phyloP scores from a whole-genome alignment of 106 monocot species.

The Vanilla planifolia region DNA sequence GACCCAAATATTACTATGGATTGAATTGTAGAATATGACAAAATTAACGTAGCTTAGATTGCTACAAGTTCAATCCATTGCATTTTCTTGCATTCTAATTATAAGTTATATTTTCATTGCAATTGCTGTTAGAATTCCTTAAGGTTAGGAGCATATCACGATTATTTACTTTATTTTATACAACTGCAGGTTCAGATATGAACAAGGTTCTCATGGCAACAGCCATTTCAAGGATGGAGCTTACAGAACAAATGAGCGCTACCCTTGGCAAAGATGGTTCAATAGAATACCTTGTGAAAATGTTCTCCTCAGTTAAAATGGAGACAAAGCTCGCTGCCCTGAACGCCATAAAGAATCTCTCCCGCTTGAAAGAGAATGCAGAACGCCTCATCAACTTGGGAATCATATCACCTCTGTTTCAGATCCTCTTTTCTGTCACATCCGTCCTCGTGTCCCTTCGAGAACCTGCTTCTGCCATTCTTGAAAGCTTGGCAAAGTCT shows the following conservation, averaged over 20 bases:
- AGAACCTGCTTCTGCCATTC: slow-evolving; percentile 72
- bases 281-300: slow-evolving; percentile 54
- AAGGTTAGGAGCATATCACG: too few relatives aligned
- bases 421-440: slow-evolving; percentile 82
- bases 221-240: slow-evolving; percentile 62
- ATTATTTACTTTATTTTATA: too few relatives aligned
- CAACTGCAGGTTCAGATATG: slow-evolving; percentile 76
- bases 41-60: too few relatives aligned
- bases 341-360: slow-evolving; percentile 60
- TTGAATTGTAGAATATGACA: too few relatives aligned
- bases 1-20: too few relatives aligned
- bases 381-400: slow-evolving; percentile 45
- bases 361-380: slow-evolving; percentile 39
- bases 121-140: too few relatives aligned
- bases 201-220: slow-evolving; percentile 91
- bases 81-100: too few relatives aligned
- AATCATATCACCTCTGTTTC: slow-evolving; percentile 48
- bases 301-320: slow-evolving; percentile 70
- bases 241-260: slow-evolving; percentile 64
- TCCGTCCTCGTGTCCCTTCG: slow-evolving; percentile 72
- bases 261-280: slow-evolving; percentile 63
- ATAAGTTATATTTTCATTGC: too few relatives aligned
- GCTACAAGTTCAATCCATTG: too few relatives aligned
- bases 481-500: slow-evolving; percentile 54
- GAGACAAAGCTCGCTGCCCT: slow-evolving; percentile 70